Base-by-base conservation (phyloP, 441 rosid species). In the Cnidoscolus chayamansa region DNA sequence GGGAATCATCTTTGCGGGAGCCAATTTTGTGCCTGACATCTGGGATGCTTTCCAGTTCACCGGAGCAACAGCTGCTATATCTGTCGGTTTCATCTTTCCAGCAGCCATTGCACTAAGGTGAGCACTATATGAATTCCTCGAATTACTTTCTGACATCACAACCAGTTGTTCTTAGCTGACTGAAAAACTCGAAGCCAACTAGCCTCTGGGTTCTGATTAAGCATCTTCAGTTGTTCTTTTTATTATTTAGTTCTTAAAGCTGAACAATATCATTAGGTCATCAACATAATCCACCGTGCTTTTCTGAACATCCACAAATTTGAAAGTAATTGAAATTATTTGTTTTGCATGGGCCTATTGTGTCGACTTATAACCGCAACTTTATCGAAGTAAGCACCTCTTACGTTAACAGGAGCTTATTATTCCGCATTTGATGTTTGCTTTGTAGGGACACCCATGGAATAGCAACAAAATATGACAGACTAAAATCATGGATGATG, bases 11-110 rank as follows among this genome's bases (percentile, higher is more conserved):
- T 86, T 84, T 71, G 43, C 79, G 60, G 92, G 86, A 70, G 90
- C 94, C 55, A 89, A 79, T 78, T 87, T 72, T 54, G 84, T 87
- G 65, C 90, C 92, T 3, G 80, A 85, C 54, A 86, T 89, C 78
- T 87, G 92, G 92, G 94, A 82, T 72, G 90, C 91, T n/a, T 89
- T 89, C 76, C 89, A 89, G 77, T 81, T 89, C 74, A 87, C 88
- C 0, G 92, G 89, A 49, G 92, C 94, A 45, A 87, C 90, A 1
- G 82, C 90, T 1, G 84, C 89, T 1, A 77, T 84, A 35, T 78
- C 86, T 69, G 86, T 89, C 25, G 90, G 86, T 65, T 89, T 72
- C 80, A 84, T 89, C 72, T 86, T 87, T 81, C 94, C 90, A 37
- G 89, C 90, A 16, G 86, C 92, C 35, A 78, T 87, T 13, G 79